Evolutionary conservation across 495 filamentous ascomycete species (phyloP).

Genomic region (Peziza echinospora): DNA sequence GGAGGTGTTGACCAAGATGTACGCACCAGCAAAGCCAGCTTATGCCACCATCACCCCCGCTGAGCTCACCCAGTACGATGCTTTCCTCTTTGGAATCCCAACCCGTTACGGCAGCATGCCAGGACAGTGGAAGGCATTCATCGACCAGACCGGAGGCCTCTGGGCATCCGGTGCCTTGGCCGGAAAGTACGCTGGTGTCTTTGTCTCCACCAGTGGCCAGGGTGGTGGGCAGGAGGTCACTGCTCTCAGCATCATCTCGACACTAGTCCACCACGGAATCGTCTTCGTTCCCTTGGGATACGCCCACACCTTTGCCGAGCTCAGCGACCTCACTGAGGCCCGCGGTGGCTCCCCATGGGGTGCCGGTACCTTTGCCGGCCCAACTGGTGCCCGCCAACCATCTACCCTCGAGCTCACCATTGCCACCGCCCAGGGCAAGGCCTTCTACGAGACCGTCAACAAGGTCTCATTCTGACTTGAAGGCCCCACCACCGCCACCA

Average conservation of each 20-base stretch:
- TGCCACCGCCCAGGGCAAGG: conserved; percentile 60
- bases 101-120: conserved; percentile 99
- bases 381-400: conserved; percentile 66
- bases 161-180: conserved; percentile 23
- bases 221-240: conserved; percentile 94
- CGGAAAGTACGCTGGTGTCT: conserved; percentile 86
- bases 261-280: conserved; percentile 80
- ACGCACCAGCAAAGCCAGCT: conserved; percentile 58
- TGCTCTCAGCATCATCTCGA: conserved; percentile 60
- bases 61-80: conserved; percentile 60
- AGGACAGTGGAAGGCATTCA: conserved; percentile 60
- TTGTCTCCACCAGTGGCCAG: conserved; percentile 58
- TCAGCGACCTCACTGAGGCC: conserved; percentile 50
- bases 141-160: conserved; percentile 39
- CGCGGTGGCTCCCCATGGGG: conserved; percentile 84
- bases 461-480: conserved; percentile 36
- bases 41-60: conserved; percentile 40
- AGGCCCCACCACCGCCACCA: no score
- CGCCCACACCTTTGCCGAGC: conserved; percentile 46
- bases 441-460: conserved; percentile 60
- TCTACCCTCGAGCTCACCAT: conserved; percentile 49
- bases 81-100: conserved; percentile 83
- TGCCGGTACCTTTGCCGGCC: conserved; percentile 68
- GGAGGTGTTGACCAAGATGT: conserved; percentile 69
- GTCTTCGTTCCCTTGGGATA: conserved; percentile 91